These are phyloP conservation scores for Plectosphaerella plurivora DNA, from an alignment of 2,329 filamentous ascomycete species.

Conservation along the genomic window DNA sequence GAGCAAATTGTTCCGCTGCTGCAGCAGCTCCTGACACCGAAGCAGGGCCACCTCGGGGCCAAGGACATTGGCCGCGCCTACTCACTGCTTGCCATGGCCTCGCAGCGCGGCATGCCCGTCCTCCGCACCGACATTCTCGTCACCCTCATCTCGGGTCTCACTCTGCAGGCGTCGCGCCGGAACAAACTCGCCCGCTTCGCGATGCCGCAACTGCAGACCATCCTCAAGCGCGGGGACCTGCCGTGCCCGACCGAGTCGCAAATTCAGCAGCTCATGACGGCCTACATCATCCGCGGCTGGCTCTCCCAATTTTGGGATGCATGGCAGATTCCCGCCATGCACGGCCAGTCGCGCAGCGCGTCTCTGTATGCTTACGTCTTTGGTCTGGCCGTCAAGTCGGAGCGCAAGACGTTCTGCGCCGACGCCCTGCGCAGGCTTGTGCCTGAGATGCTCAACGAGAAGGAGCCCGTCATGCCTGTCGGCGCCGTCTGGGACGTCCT, in stretches of 20 bases:
- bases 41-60: constrained; percentile 14
- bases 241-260: constrained; percentile 31
- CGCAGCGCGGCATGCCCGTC: constrained; percentile 38
- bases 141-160: constrained; percentile 35
- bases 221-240: constrained; percentile 32
- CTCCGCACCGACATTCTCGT: constrained; percentile 44
- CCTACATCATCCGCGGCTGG: constrained; percentile 40
- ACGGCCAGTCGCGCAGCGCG: constrained; percentile 41
- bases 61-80: constrained; percentile 34
- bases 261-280: constrained; percentile 36
- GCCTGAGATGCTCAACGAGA: constrained; percentile 56
- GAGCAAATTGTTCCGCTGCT: constrained; percentile 32
- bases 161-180: neutral
- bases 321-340: constrained; percentile 52
- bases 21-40: constrained; percentile 25
- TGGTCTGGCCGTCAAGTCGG: constrained; percentile 37
- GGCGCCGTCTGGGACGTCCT: constrained; percentile 41
- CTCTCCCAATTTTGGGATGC: constrained; percentile 57
- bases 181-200: neutral
- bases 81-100: constrained; percentile 37
- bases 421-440: constrained; percentile 47
- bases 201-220: constrained; percentile 33
- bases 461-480: constrained; percentile 39
- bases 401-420: constrained; percentile 37
- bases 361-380: constrained; percentile 54